Base-by-base conservation (phyloP, 2,329 filamentous ascomycete species). In the Juglanconis sp. region DNA sequence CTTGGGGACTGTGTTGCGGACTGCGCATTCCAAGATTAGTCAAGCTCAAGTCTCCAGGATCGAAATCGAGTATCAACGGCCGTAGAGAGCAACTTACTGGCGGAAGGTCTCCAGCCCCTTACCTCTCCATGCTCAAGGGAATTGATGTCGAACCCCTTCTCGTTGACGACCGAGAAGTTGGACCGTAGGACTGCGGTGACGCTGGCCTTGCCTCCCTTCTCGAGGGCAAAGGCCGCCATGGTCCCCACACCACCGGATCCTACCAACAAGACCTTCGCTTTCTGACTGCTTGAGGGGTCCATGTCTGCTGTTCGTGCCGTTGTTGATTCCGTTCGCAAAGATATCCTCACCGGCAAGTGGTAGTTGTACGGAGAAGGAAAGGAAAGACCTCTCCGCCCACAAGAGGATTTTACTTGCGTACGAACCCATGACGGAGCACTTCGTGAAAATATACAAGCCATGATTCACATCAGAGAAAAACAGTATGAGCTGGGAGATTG, bases 171-270 rank as follows among this genome's bases (percentile, higher is more conserved):
- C 0, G 73, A 69, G 69, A 78, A 86, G 65, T 86, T 87, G 1
- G 83, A 86, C 17, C 84, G 76, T 42, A 85, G 71, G 0, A 86
- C 79, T 0, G 79, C 73, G 0, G 83, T 84, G 3, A 87, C 82
- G 8, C 67, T 72, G n/a, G 82, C 81, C 24, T 74, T 71, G 7
- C 76, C 77, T 5, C 81, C 81, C 5, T 71, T 67, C 67, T 86
- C 79, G 17, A 87, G 74, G 32, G 79, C 80, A 48, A 83, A 78
- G 5, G 81, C 81, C 3, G 80, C 79, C 66, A 86, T 82, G 0
- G 82, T 79, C 31, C 84, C 84, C 1, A 86, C 78, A 6, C 81
- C 81, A 8, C 84, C 84, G 9, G 76, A 74, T 24, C 84, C 84
- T 13, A 87, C 71, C 5, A 87, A 68, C 4, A 86, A 75, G 3